Percentiles rank a stretch among this genome's conserved stretches.
phyloP scores from a whole-genome alignment of 441 rosid genomes.

The Euphorbia celastroides region DNA sequence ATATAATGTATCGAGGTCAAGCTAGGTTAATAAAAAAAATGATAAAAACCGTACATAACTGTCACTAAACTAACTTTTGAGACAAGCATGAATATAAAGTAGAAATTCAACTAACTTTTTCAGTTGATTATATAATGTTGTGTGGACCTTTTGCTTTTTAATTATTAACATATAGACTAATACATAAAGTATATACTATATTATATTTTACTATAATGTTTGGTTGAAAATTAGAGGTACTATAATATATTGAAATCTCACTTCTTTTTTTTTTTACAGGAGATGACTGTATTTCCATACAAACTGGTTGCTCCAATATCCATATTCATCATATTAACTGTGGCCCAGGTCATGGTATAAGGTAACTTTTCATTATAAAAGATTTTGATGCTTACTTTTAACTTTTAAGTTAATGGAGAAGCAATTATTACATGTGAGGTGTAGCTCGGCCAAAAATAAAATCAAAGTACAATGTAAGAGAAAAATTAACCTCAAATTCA shows the following conservation, averaged over 20 bases:
- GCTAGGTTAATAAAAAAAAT: constrained; percentile 8
- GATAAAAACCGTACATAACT: constrained; percentile 29
- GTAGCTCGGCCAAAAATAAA: too few relatives aligned
- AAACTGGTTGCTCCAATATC: constrained; percentile 74
- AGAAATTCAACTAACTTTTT: constrained; percentile 18
- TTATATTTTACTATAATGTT: not conserved
- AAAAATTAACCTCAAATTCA: too few relatives aligned
- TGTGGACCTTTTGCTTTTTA: not conserved
- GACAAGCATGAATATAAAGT: constrained; percentile 35
- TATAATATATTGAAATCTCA: not conserved
- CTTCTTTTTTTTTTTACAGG: constrained; percentile 41
- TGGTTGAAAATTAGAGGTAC: not conserved
- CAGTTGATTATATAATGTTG: not conserved
- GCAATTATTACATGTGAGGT: too few relatives aligned
- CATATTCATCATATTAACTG: constrained; percentile 69
- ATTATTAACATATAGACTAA: constrained; percentile 4
- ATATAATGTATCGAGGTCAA: not conserved
- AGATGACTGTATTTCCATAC: constrained; percentile 89
- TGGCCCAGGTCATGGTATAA: constrained; percentile 91
- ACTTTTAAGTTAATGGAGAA: not conserved
- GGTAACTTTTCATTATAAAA: constrained; percentile 33
- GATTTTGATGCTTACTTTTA: not conserved
- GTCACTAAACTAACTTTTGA: constrained; percentile 41
- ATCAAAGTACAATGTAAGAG: too few relatives aligned
- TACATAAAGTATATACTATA: not conserved